Conservation (phyloP, 169 alveolate species). For the Neospora caninum region DNA sequence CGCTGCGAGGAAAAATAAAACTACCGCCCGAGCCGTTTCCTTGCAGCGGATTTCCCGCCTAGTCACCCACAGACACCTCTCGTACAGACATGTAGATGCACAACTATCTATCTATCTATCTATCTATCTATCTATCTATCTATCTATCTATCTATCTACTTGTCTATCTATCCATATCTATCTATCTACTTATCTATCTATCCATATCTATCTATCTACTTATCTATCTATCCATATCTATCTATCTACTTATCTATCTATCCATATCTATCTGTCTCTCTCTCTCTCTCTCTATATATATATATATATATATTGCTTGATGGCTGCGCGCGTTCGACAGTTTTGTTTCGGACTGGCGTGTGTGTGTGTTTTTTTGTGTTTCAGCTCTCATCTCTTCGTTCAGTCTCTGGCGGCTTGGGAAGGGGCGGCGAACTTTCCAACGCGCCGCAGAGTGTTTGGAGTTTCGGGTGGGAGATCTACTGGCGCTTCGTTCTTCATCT, state of each 20-base stretch:
- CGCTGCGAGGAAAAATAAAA: too few relatives aligned
- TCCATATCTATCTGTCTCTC: background rate
- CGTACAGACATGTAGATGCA: too few relatives aligned
- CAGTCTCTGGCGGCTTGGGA: background rate
- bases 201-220: background rate
- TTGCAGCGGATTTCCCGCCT: too few relatives aligned
- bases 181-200: background rate
- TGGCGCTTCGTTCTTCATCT: background rate
- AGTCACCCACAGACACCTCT: too few relatives aligned
- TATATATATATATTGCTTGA: background rate
- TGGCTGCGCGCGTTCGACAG: too few relatives aligned
- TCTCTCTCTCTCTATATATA: background rate
- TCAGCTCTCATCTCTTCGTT: background rate
- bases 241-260: background rate
- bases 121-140: too few relatives aligned
- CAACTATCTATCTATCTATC: too few relatives aligned
- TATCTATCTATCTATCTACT: background rate
- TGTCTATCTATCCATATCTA: background rate
- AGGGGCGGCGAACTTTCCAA: background rate
- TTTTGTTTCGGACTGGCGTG: too few relatives aligned
- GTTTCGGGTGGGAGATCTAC: conserved; percentile 12
- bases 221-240: background rate
- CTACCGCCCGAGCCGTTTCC: too few relatives aligned
- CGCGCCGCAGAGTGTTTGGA: background rate
- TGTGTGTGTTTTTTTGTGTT: background rate